Evolutionary conservation across 2,329 filamentous ascomycete genomes (phyloP).

Genomic region (Helotiales sp.): DNA sequence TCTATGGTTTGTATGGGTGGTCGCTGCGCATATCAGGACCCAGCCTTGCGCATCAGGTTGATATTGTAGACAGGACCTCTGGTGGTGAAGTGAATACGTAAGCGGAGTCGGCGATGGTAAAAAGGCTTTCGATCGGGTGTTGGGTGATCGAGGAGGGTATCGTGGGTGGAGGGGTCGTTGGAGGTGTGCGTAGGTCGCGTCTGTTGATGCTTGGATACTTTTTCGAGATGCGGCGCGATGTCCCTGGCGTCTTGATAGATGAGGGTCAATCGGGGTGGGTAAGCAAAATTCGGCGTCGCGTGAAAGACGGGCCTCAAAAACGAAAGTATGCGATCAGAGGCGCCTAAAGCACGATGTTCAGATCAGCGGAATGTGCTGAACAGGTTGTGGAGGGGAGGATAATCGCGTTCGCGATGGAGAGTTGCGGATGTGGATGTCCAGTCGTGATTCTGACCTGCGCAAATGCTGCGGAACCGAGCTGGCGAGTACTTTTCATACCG

Average conservation of each 20-base stretch:
- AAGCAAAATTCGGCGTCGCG: conserved; percentile 1
- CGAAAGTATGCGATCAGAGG: conserved; percentile 15
- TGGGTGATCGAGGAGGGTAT: conserved; percentile 14
- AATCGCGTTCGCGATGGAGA: background rate
- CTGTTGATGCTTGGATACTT: conserved; percentile 32
- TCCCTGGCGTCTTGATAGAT: conserved; percentile 15
- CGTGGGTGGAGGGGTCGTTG: conserved; percentile 25
- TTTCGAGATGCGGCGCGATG: conserved; percentile 35
- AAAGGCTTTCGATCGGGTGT: conserved; percentile 13
- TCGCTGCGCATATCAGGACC: conserved; percentile 35
- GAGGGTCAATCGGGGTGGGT: conserved; percentile 17
- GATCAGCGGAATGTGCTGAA: conserved; percentile 18
- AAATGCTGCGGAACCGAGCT: no score
- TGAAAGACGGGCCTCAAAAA: conserved; percentile 1
- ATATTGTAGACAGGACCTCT: conserved; percentile 15
- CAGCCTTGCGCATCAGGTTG: conserved; percentile 37
- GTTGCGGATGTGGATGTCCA: background rate
- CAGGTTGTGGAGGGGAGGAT: conserved; percentile 10
- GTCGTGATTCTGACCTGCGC: no score
- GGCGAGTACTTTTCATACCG: no score
- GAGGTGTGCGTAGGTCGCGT: conserved; percentile 27
- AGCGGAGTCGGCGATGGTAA: conserved; percentile 15
- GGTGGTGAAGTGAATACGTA: conserved; percentile 21
- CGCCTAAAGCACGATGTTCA: conserved; percentile 24
- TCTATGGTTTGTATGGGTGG: conserved; percentile 21